Evolutionary conservation across 2,329 filamentous ascomycete species (phyloP), one percentile per base, ranked within the genome.

Genomic region (Pseudocercospora fijiensis): DNA sequence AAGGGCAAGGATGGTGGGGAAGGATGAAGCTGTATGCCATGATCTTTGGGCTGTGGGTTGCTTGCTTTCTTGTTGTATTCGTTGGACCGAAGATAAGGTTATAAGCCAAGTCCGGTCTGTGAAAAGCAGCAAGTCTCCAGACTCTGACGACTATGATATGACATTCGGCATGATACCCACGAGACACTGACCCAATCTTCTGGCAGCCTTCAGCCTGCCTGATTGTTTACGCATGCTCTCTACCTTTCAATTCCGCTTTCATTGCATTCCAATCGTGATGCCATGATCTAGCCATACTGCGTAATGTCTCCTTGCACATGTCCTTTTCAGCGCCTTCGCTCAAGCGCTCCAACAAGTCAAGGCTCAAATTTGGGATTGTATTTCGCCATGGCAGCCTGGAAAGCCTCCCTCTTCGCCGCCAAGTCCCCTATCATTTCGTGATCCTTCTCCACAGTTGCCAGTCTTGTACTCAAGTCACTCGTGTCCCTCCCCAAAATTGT

Each of bases 51-150:
- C 77, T 97, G 66, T 94, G 92, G 88, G 71, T 96, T n/a, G 78
- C 86, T 26, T 85, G 92, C 18, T 80, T 96, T 37, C 71, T 96
- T 75, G 77, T 97, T 68, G 93, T 97, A 11, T 94, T 94, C 80
- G 84, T 94, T 57, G 80, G 92, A 74, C 94, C 94, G 0, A 98
- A 97, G 81, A 78, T 97, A 75, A 84, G 94, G 72, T 95, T 96
- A 73, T 96, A 73, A 67, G 49, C 37, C 37, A 18, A 41, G 16
- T 1, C 4, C 2, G 37, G 16, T 41, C 37, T 41, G 37, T 41
- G 37, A 16, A 41, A 6, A 41, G 37, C 16, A 41, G 37, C 37
- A 7, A 41, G 37, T 41, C 37, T 18, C 18, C 37, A 18, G 37
- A 18, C 37, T 41, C 3, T 18, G 6, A 49, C 22, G 45, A 49